A percentile compares a stretch with the other conserved stretches of the same genome.
phyloP scores from a whole-genome alignment of 108 stramenopile species.

The Cyclostephanos invisitatus region DNA sequence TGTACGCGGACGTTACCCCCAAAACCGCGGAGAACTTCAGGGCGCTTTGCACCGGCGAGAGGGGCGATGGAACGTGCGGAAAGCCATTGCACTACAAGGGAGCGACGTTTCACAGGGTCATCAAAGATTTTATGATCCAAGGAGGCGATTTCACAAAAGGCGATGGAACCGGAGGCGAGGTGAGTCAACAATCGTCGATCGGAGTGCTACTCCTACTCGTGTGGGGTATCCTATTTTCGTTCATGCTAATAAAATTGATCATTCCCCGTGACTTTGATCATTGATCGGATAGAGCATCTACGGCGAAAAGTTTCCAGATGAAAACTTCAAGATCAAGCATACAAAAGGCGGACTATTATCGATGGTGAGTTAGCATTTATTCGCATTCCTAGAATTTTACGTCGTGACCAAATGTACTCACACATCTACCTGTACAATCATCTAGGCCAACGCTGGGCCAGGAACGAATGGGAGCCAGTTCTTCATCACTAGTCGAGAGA shows the following conservation, averaged over 20 bases:
- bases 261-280: neutral
- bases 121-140: conserved; percentile 91
- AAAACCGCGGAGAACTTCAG: conserved; percentile 98
- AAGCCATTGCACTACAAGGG: conserved; percentile 93
- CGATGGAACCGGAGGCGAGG: conserved; percentile 91
- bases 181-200: conserved; percentile 6
- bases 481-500: conserved; percentile 87
- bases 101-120: conserved; percentile 91
- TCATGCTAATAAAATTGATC: neutral
- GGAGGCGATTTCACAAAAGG: conserved; percentile 95
- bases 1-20: conserved; percentile 92
- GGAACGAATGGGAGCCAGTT: conserved; percentile 68
- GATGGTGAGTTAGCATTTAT: conserved; percentile 62
- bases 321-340: conserved; percentile 90
- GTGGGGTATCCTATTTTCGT: neutral
- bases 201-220: no score
- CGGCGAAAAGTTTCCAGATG: conserved; percentile 90
- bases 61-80: conserved; percentile 67
- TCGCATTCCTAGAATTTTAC: neutral
- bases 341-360: conserved; percentile 73
- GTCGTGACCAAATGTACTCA: neutral
- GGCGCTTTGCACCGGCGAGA: conserved; percentile 94
- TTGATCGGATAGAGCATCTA: conserved; percentile 64
- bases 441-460: conserved; percentile 41
- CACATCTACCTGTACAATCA: neutral